Conservation (phyloP, 164 flowering plant species). For the Taxillus chinensis region DNA sequence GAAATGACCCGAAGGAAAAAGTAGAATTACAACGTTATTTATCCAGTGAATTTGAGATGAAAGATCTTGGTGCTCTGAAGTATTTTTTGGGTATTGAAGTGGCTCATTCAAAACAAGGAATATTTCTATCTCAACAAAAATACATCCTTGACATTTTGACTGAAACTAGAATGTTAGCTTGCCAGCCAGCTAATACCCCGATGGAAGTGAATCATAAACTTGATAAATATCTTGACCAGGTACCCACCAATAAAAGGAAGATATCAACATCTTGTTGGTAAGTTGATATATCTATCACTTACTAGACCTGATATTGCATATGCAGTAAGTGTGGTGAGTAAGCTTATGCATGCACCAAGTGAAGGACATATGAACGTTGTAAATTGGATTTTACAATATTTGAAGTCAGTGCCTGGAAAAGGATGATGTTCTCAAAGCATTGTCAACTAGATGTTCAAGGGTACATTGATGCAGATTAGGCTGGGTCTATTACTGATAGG, state of each 20-base stretch:
- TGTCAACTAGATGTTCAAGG: background rate
- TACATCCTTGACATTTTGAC: too few relatives aligned
- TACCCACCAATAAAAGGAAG: slow-evolving; percentile 1
- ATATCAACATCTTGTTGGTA: slow-evolving; percentile 1
- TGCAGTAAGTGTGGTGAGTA: too few relatives aligned
- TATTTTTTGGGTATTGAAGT: too few relatives aligned
- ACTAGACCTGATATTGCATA: background rate
- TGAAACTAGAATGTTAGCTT: background rate
- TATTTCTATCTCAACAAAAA: too few relatives aligned
- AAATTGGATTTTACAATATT: background rate
- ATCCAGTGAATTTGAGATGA: too few relatives aligned
- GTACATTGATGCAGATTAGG: slow-evolving; percentile 2
- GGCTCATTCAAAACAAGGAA: too few relatives aligned
- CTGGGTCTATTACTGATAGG: background rate
- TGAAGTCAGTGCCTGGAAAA: background rate
- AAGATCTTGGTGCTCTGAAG: too few relatives aligned
- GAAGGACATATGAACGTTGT: too few relatives aligned
- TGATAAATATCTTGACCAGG: background rate
- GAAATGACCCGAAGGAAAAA: slow-evolving; percentile 1
- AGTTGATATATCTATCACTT: slow-evolving; percentile 1
- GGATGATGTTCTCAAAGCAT: slow-evolving; percentile 1
- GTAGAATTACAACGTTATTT: background rate
- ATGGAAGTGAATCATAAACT: too few relatives aligned
- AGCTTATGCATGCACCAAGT: too few relatives aligned
- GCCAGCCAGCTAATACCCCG: too few relatives aligned